Percentiles rank a stretch among this genome's conserved stretches.
Evolutionary conservation across 768 basidiomycete species (phyloP).

Genomic region (Suillus subalutaceus): DNA sequence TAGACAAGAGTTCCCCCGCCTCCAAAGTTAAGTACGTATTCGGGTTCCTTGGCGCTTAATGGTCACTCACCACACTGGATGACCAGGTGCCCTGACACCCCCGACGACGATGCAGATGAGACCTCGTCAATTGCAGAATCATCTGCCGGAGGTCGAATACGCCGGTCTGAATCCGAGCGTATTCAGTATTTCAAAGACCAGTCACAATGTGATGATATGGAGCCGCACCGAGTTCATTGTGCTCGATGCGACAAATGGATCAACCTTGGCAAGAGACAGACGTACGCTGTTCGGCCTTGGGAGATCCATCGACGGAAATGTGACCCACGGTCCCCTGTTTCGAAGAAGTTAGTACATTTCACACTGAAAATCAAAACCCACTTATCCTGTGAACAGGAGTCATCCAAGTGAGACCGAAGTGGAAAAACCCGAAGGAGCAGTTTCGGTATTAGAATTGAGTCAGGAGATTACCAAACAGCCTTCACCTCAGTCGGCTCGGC

Average conservation of each 20-base stretch:
- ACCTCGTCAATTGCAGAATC: constrained; percentile 58
- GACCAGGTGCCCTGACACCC: constrained; percentile 10
- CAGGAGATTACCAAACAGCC: background rate
- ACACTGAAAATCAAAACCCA: too few species aligned
- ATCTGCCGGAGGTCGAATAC: constrained; percentile 43
- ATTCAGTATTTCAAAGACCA: constrained; percentile 67
- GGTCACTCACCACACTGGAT: background rate
- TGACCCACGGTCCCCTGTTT: constrained; percentile 41
- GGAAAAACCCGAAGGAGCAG: background rate
- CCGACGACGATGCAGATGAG: constrained; percentile 40
- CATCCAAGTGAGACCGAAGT: background rate
- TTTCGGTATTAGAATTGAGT: constrained; percentile 1
- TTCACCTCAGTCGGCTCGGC: constrained; percentile 23
- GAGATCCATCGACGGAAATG: constrained; percentile 59
- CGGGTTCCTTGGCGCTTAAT: background rate
- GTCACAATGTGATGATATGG: constrained; percentile 56
- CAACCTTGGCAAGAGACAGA: constrained; percentile 54
- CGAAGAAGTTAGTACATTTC: constrained; percentile 26
- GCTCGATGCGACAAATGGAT: constrained; percentile 59
- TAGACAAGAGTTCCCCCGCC: background rate
- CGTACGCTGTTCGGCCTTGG: constrained; percentile 65
- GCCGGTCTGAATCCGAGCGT: constrained; percentile 64
- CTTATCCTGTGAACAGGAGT: background rate
- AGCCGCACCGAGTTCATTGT: constrained; percentile 62
- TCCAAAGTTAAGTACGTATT: background rate